phyloP scores from a whole-genome alignment of 208 protist genomes.

The Acanthamoeba lenticulata region DNA sequence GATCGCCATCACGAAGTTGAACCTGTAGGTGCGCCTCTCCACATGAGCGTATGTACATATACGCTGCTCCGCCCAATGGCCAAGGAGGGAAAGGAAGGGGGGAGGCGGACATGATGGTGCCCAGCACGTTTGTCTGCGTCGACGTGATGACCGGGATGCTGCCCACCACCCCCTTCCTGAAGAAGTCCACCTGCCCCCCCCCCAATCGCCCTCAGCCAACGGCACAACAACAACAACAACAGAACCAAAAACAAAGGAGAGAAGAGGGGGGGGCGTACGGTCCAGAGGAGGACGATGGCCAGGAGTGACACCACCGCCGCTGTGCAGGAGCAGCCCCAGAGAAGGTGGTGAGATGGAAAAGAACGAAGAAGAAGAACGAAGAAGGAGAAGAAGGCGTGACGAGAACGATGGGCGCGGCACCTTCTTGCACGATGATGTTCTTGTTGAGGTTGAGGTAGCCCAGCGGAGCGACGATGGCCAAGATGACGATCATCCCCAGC shows the following conservation, averaged over 20 bases:
- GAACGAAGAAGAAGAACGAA: neutral
- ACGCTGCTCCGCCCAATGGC: no score
- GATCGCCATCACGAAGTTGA: constrained; percentile 46
- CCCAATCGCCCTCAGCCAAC: neutral
- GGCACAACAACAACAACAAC: neutral
- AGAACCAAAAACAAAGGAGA: neutral
- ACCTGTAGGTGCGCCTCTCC: neutral
- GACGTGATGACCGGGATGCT: constrained; percentile 27
- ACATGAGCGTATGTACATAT: neutral
- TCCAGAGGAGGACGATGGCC: constrained; percentile 10
- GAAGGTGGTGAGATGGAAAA: no score
- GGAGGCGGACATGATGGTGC: constrained; percentile 17
- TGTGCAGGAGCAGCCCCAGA: no score
- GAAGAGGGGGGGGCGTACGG: neutral
- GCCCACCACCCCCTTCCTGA: neutral
- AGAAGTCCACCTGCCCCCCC: neutral
- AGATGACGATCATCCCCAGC: constrained; percentile 23
- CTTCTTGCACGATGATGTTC: constrained; percentile 55
- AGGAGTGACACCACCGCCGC: neutral
- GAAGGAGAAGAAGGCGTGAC: no score
- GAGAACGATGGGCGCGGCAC: neutral
- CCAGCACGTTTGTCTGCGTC: neutral
- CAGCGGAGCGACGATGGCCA: neutral
- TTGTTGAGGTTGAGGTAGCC: constrained; percentile 57
- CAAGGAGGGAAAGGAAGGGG: neutral